Conservation (phyloP, 1,139 yeast species). For the Blastobotrys apis region DNA sequence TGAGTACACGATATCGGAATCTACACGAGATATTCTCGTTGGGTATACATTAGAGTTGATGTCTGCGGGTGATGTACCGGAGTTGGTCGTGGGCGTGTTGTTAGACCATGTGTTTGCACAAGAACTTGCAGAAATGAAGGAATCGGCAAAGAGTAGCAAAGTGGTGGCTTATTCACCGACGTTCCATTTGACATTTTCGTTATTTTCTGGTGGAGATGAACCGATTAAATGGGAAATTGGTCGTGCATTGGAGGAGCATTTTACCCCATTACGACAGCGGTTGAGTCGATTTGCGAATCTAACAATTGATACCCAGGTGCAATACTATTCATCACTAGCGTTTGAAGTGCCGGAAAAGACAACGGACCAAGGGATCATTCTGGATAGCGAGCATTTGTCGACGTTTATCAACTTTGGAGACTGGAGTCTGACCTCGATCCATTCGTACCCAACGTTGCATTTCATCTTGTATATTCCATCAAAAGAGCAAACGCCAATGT, state of each 20-base stretch:
- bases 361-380: slow-evolving; percentile 11
- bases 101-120: slow-evolving; percentile 49
- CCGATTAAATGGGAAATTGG: slow-evolving; percentile 58
- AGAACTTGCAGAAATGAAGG: slow-evolving; percentile 40
- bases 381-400: slow-evolving; percentile 45
- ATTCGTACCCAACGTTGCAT: slow-evolving; percentile 59
- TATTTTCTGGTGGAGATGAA: slow-evolving; percentile 52
- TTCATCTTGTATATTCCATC: slow-evolving; percentile 65
- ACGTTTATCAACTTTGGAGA: slow-evolving; percentile 74
- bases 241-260: slow-evolving; percentile 40
- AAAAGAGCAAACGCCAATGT: slow-evolving; percentile 42
- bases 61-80: slow-evolving; percentile 58
- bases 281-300: slow-evolving; percentile 55
- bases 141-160: slow-evolving; percentile 14
- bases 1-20: slow-evolving; percentile 34
- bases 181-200: slow-evolving; percentile 64
- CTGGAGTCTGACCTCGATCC: slow-evolving; percentile 56
- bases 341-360: slow-evolving; percentile 25
- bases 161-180: slow-evolving; percentile 54
- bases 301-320: slow-evolving; percentile 74
- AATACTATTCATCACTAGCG: slow-evolving; percentile 53
- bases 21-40: slow-evolving; percentile 44
- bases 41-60: slow-evolving; percentile 47
- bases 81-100: slow-evolving; percentile 53
- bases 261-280: slow-evolving; percentile 44